Base-by-base conservation (phyloP, 2,329 filamentous ascomycete genomes). In the Trichoderma citrinoviride region DNA sequence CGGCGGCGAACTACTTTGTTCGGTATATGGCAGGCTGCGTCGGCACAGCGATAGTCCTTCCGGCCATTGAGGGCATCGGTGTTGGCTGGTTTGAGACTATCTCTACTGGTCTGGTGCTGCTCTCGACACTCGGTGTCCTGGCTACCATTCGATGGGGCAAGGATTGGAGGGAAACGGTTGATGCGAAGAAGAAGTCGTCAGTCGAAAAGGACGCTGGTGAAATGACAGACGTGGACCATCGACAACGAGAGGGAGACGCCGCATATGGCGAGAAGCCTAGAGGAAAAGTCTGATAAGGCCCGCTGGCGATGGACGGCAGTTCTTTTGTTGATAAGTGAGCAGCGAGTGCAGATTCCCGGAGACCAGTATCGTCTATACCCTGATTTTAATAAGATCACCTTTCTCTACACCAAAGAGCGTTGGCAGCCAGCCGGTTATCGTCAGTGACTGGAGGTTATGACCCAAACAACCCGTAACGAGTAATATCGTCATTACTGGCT, bases 61-160 rank as follows among this genome's bases (percentile, higher is more conserved):
- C 92, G 0, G 89, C 88, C 1, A 83, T 93, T n/a, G 80, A 92
- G 66, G 78, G 76, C 33, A 89, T 95, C 62, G 91, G 92, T 3
- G 87, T 94, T 0, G 92, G 91, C 0, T 93, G 90, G 90, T 93
- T 93, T 73, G 88, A 84, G 52, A 93, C 90, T 1, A 88, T 93
- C 65, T 79, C 77, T 12, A 71, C 73, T 4, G 67, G 71, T 5
- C 76, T 80, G 55, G 66, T 82, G 61, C 68, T 78, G 17, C 63
- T 70, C n/a, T 76, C 78, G 29, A 71, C 78, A 3, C 47, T 75
- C 19, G 77, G 75, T 27, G 73, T 78, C 5, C 73, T 75, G 68
- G 73, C 76, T 12, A 74, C 77, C 6, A 76, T 81, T 64, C 73
- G 70, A 49, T 77, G 77, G 73, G 80, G 80, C 15, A 73, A 77